Evolutionary conservation across 2,329 filamentous ascomycete genomes (phyloP).

Genomic region (Arachnomyces sp.): DNA sequence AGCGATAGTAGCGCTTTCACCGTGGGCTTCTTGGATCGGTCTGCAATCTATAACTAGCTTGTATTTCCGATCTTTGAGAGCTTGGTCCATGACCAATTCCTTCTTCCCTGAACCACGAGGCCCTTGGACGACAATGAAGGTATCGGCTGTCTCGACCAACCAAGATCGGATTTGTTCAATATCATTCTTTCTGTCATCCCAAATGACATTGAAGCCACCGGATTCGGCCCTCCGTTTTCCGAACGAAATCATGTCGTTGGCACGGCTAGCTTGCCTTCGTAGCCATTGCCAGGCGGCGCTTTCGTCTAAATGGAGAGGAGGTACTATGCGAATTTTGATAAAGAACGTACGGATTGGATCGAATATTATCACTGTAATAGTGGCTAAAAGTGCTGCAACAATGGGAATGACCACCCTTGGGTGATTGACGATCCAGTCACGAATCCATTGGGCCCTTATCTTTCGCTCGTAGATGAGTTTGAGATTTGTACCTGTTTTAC

Average conservation of each 20-base stretch:
- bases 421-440: conserved; percentile 80
- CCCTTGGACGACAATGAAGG: conserved; percentile 89
- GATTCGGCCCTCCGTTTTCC: conserved; percentile 48
- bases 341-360: conserved; percentile 93
- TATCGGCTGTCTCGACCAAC: conserved; percentile 81
- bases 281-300: conserved; percentile 74
- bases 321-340: conserved; percentile 78
- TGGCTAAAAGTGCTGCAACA: conserved; percentile 71
- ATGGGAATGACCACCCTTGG: conserved; percentile 81
- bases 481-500: conserved; percentile 66
- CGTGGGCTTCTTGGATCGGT: conserved; percentile 80
- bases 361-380: conserved; percentile 79
- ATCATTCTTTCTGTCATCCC: conserved; percentile 75
- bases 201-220: conserved; percentile 69
- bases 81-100: conserved; percentile 79
- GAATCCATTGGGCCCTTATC: conserved; percentile 68
- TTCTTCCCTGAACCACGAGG: conserved; percentile 86
- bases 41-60: conserved; percentile 89
- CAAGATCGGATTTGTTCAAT: conserved; percentile 78
- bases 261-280: conserved; percentile 51
- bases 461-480: conserved; percentile 77
- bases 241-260: conserved; percentile 38
- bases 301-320: conserved; percentile 65
- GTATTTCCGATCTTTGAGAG: conserved; percentile 65
- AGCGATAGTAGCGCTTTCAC: conserved; percentile 77